Evolutionary conservation across 495 filamentous ascomycete species (phyloP), one percentile per base, ranked within the genome.

Genomic region (Neurospora sp.): DNA sequence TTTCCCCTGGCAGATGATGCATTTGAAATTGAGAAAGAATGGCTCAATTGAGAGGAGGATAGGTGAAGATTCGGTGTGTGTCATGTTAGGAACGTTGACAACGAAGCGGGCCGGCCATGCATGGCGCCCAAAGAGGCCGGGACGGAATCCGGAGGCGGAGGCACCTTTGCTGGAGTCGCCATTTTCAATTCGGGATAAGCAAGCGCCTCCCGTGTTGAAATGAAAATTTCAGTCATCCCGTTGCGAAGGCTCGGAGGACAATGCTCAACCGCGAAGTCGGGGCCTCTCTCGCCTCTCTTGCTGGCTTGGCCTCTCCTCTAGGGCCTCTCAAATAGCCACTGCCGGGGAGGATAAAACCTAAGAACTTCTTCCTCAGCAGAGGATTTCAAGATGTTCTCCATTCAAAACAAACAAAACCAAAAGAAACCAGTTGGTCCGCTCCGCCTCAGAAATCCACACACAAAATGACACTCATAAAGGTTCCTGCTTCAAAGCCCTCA

Each of bases 401-500:
- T 15, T 21, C n/a, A 48, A 48, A 21, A 21, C 43, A 48, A 21
- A 48, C 43, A 1, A 48, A 48, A 9, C 8, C 43, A 48, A 21
- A 54, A 54, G 21, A 54, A 7, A 24, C 9, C 10, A 10, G n/a
- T n/a, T 9, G 4, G 2, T 21, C 45, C 4, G 9, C 45, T 24
- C 45, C 11, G n/a, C 54, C 13, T 13, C 24, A 17, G 11, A 40
- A 73, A 24, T n/a, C 59, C 37, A 70, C 4, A 21, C 39, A 24
- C 71, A 43, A 39, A 10, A 76, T 73, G 70, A 72, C 73, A 13
- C 69, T 69, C 21, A 43, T 17, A 5, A 40, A 39, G 13, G 38
- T 73, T 17, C 8, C 39, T 28, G 40, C 3, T 5, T 34, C 73
- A 19, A 69, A 72, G 11, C 66, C 77, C 28, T 78, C 78, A 6